Evolutionary conservation across 306 rosid genomes (phyloP).

Genomic region (Acacia crassicarpa): DNA sequence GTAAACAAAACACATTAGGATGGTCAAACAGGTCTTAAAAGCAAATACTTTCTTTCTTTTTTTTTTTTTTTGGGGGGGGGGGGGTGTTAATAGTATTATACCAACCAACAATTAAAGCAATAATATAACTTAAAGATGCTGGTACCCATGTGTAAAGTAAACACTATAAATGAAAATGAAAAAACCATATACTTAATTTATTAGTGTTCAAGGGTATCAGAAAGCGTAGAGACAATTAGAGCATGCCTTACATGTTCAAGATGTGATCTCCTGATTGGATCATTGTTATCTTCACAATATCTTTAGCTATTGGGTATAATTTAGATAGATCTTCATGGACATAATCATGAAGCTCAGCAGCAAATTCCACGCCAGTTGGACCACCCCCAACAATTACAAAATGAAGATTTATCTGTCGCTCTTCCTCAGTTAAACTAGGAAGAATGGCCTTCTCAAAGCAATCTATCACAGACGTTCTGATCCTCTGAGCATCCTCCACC

Average conservation of each 20-base stretch:
- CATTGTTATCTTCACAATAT: conserved; percentile 75
- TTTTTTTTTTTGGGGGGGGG: too few relatives aligned
- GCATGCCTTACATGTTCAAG: conserved; percentile 73
- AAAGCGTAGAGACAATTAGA: neutral
- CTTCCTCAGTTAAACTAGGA: conserved; percentile 80
- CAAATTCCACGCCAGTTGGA: conserved; percentile 97
- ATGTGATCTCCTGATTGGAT: conserved; percentile 99
- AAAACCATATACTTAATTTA: too few relatives aligned
- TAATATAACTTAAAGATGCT: neutral
- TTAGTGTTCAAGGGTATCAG: neutral
- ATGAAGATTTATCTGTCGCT: conserved; percentile 78
- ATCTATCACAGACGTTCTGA: conserved; percentile 79
- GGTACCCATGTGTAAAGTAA: neutral
- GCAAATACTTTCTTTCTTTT: too few relatives aligned
- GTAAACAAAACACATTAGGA: neutral
- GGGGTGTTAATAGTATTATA: neutral
- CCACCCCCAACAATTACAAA: conserved; percentile 98
- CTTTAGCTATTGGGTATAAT: conserved; percentile 69
- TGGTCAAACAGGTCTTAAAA: neutral
- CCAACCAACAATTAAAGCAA: neutral
- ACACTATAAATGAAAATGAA: neutral
- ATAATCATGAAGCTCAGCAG: conserved; percentile 95
- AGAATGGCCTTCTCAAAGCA: conserved; percentile 90
- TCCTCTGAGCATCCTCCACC: conserved; percentile 90
- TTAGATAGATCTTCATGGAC: conserved; percentile 73